Percentiles rank a stretch among this genome's conserved stretches.
Evolutionary conservation across 129 eudicot species (phyloP).

Genomic region (Mikania micrantha): DNA sequence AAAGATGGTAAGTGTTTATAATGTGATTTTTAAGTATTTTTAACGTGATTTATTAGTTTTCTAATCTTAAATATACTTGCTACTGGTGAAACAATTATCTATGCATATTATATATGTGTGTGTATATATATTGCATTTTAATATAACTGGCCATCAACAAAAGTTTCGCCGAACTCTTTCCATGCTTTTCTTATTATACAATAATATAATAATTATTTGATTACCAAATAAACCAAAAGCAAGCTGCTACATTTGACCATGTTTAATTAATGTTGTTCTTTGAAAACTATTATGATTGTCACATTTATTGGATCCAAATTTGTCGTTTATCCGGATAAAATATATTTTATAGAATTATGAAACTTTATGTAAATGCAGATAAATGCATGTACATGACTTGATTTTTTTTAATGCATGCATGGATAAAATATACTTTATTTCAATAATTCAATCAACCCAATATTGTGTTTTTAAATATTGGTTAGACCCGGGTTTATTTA

Average conservation of each 20-base stretch:
- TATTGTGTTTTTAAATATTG: neutral
- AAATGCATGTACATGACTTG: too few relatives aligned
- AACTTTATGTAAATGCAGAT: neutral
- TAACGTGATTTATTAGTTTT: too few relatives aligned
- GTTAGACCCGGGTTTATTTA: too few relatives aligned
- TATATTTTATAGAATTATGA: neutral
- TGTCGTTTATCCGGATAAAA: neutral
- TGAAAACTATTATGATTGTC: neutral
- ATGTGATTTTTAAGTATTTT: too few relatives aligned
- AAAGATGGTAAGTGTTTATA: too few relatives aligned
- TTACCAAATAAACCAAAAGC: conserved; percentile 9
- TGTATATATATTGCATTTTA: too few relatives aligned
- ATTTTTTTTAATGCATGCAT: neutral
- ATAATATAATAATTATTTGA: neutral
- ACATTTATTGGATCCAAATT: neutral
- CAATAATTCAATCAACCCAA: neutral
- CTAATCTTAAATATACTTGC: too few relatives aligned
- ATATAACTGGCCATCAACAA: too few relatives aligned
- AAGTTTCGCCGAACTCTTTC: conserved; percentile 11
- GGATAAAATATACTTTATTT: too few relatives aligned
- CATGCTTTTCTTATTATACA: neutral
- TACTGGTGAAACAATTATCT: too few relatives aligned
- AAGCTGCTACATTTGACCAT: conserved; percentile 21
- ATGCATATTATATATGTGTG: too few relatives aligned
- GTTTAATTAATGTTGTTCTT: neutral